phyloP scores from a whole-genome alignment of 345 rosid species.

The Atalantia buxifolia region DNA sequence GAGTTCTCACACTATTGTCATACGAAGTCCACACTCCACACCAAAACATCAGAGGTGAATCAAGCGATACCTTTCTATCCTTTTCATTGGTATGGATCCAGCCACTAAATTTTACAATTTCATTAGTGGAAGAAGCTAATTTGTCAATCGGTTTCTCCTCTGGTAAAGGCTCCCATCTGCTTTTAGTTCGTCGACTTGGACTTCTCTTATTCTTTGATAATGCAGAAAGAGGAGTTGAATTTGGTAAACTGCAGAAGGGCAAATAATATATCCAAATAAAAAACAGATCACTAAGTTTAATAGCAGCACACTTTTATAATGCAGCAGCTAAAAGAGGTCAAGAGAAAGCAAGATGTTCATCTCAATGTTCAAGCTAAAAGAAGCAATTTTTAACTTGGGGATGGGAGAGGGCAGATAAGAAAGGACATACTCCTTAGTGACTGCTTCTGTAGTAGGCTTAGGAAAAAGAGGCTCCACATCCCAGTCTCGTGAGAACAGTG shows the following conservation, averaged over 20 bases:
- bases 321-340: neutral
- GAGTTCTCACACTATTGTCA: neutral
- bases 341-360: neutral
- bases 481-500: conserved; percentile 74
- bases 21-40: neutral
- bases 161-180: conserved; percentile 96
- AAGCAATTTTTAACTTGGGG: neutral
- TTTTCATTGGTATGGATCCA: conserved; percentile 47
- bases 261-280: neutral
- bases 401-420: conserved; percentile 1
- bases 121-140: conserved; percentile 33
- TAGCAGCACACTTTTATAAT: neutral
- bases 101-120: conserved; percentile 50
- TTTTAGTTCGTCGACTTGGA: conserved; percentile 73
- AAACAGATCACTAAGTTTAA: conserved; percentile 4
- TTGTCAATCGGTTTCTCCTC: conserved; percentile 61
- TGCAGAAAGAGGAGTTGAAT: conserved; percentile 33
- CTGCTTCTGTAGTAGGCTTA: conserved; percentile 38
- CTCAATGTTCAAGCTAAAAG: neutral
- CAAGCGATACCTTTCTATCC: conserved; percentile 52
- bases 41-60: neutral
- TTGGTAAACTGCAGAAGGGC: conserved; percentile 30
- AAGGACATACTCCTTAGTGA: conserved; percentile 50
- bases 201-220: conserved; percentile 50
- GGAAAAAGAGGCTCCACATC: conserved; percentile 79